A percentile compares a stretch with the other conserved stretches of the same genome.
Evolutionary conservation across 495 filamentous ascomycete genomes (phyloP).

Genomic region (Penicillium paxilli): DNA sequence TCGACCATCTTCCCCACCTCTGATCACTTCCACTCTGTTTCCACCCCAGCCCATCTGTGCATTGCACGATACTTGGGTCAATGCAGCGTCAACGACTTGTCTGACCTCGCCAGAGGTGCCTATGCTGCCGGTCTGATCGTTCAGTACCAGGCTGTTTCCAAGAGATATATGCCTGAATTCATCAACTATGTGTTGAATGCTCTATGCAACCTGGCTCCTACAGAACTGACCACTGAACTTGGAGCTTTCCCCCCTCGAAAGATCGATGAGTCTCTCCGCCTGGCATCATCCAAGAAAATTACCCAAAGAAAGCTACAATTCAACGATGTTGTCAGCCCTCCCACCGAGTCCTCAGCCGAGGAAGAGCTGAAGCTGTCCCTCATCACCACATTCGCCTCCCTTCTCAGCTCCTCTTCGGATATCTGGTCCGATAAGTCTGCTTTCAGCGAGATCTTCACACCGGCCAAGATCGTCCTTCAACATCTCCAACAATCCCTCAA

Average conservation of each 20-base stretch:
- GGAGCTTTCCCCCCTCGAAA: slow-evolving; percentile 65
- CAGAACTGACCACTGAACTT: slow-evolving; percentile 39
- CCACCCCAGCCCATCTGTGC: slow-evolving; percentile 80
- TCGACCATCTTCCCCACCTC: slow-evolving; percentile 88
- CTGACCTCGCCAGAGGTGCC: slow-evolving; percentile 70
- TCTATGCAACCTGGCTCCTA: slow-evolving; percentile 65
- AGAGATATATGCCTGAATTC: slow-evolving; percentile 85
- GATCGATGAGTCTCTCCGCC: slow-evolving; percentile 52
- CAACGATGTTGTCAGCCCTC: slow-evolving; percentile 50
- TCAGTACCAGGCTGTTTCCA: slow-evolving; percentile 77
- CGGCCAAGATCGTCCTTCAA: slow-evolving; percentile 53
- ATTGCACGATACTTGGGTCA: slow-evolving; percentile 83
- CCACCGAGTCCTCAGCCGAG: slow-evolving; percentile 24
- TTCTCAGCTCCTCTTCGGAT: slow-evolving; percentile 60
- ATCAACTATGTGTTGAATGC: slow-evolving; percentile 78
- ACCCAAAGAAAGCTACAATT: slow-evolving; percentile 40
- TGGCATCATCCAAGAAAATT: slow-evolving; percentile 30
- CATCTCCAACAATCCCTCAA: slow-evolving; percentile 55
- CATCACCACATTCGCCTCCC: slow-evolving; percentile 52
- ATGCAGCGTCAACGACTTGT: slow-evolving; percentile 59
- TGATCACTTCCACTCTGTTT: slow-evolving; percentile 93
- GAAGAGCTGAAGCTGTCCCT: slow-evolving; percentile 60
- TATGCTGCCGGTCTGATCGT: slow-evolving; percentile 75
- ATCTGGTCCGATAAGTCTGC: slow-evolving; percentile 67
- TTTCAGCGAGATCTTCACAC: slow-evolving; percentile 71